Evolutionary conservation across 2,329 filamentous ascomycete genomes (phyloP), one percentile per base, ranked within the genome.

Genomic region (Colletotrichum karsti): DNA sequence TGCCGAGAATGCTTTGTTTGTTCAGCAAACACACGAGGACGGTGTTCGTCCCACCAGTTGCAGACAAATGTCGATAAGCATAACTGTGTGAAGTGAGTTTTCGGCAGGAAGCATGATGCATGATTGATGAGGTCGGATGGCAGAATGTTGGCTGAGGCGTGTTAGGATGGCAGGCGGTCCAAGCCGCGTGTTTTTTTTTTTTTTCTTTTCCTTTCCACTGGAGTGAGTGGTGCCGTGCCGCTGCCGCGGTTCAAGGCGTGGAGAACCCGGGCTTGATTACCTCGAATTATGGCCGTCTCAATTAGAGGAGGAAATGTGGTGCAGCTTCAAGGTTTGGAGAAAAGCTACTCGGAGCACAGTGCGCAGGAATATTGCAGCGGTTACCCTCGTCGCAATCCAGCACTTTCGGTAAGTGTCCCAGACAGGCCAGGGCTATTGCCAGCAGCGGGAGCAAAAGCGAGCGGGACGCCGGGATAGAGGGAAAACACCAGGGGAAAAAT

Each of bases 161-260:
- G 33, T 55, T 55, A 9, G 51, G 51, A 55, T 55, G 59, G 39
- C 41, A 63, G 64, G n/a, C 64, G 64, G 64, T 53, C 35, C 64
- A 63, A 63, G 59, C 64, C 64, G 64, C 42, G 26, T 24, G 9
- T 10, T 35, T 2, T 35, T 12, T 35, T 12, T 35, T 35, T 13
- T 35, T 35, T 35, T 35, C 30, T 12, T 10, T 4, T 7, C 15
- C 41, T 26, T 20, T n/a, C 39, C 30, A 12, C 50, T 53, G 50
- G 18, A 35, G 28, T n/a, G n/a, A n/a, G n/a, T n/a, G n/a, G n/a
- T n/a, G n/a, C n/a, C n/a, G n/a, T 53, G 15, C 7, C 12, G 10
- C 46, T 41, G 46, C 28, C 24, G 37, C 46, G 46, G 12, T 55
- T 15, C 44, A 12, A 51, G 41, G 24, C 56, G 58, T 63, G 35